Evolutionary conservation across 2,329 filamentous ascomycete species (phyloP).

Genomic region (Shiraia bambusicola): DNA sequence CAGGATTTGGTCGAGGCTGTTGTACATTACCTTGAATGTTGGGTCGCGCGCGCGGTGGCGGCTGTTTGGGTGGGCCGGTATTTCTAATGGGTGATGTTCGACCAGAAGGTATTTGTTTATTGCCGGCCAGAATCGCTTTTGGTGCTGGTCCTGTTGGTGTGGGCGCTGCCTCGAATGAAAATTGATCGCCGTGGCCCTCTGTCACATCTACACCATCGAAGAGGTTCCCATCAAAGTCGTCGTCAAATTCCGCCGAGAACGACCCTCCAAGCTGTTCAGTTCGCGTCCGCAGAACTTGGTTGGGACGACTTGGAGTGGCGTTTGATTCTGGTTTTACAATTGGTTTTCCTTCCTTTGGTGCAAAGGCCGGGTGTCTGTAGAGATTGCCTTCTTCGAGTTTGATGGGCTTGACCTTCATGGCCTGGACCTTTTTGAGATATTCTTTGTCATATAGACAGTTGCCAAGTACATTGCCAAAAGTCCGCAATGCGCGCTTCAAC

Average conservation of each 20-base stretch:
- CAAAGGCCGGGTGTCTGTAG: conserved; percentile 77
- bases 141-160: conserved; percentile 11
- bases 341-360: conserved; percentile 43
- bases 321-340: conserved; percentile 32
- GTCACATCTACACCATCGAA: conserved; percentile 60
- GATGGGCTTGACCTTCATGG: conserved; percentile 76
- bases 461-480: conserved; percentile 94
- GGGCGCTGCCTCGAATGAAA: conserved; percentile 30
- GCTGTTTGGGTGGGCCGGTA: conserved; percentile 22
- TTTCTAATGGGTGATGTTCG: conserved; percentile 25
- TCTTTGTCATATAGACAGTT: conserved; percentile 98
- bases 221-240: conserved; percentile 57
- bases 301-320: conserved; percentile 24
- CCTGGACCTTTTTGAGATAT: conserved; percentile 85
- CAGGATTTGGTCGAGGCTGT: conserved; percentile 30
- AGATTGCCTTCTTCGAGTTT: conserved; percentile 79
- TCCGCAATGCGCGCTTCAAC: conserved; percentile 83
- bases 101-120: conserved; percentile 19
- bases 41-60: conserved; percentile 24
- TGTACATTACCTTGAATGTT: conserved; percentile 26
- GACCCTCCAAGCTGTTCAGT: conserved; percentile 40
- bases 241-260: conserved; percentile 51
- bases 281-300: conserved; percentile 27
- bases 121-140: conserved; percentile 15
- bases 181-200: conserved; percentile 64